Base-by-base conservation (phyloP, 805 yeast genomes). In the Ascoidea asiatica region DNA sequence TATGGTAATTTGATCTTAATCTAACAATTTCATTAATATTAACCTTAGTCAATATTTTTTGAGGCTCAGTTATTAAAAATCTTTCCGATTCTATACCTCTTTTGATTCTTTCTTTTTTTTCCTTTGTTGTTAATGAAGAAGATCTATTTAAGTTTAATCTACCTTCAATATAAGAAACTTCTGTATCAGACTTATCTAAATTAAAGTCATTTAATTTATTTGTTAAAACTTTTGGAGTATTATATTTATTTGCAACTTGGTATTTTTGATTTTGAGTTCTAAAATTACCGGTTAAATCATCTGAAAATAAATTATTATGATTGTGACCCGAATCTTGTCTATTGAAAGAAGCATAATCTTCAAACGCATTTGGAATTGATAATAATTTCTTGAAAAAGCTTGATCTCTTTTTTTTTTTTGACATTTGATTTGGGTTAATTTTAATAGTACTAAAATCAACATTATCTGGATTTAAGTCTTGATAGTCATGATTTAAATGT, bases 101-200 rank as follows among this genome's bases (percentile, higher is more conserved):
- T 57, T 73, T 74, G 44, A 83, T 79, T 51, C 97, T 72, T 15
- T 70, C 65, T 44, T 78, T 80, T 47, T 82, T 77, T 49, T 89
- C 95, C 44, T 70, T 71, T 5, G 75, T 64, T 2, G 82, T 73
- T 20, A 86, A 62, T 0, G 94, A 73, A 50, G 77, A 79, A 45
- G 88, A 77, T 53, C 97, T 70, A 57, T 81, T 75, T 44, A 88
- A 60, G 51, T 79, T 89, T 41, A 75, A 63, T 41, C 72, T 69
- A 15, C 68, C 66, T 20, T 72, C 75, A 19, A 76, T 65, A 81
- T 82, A 75, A 35, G 60, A 48, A 33, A 66, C 61, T 40, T 64
- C 62, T 48, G 66, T 55, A 59, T 70, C 62, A 61, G 61, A 21
- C 58, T 57, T 19, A 60, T 61, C 75, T 65, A 61, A 53, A 19